Base-by-base conservation (phyloP, 306 rosid genomes). In the Ammopiptanthus mongolicus region DNA sequence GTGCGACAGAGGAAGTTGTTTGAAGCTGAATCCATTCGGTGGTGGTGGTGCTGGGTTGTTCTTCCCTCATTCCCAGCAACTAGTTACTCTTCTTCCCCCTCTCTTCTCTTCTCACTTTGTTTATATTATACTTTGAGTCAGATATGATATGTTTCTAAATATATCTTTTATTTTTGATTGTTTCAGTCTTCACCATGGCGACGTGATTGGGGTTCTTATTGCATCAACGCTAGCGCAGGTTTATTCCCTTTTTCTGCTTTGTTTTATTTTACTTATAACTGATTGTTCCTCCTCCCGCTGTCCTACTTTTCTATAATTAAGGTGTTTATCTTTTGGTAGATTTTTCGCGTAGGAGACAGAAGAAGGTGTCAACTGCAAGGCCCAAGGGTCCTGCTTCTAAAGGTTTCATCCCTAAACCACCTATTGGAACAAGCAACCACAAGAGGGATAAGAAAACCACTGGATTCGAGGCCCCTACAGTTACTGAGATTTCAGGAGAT, bases 201-300 rank as follows among this genome's bases (percentile, higher is more conserved):
- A 69, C 76, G 80, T 73, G 83, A 76, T 65, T 78, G 87, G 71
- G 80, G 70, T 77, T 73, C 91, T 19, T 74, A 41, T 80, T 69
- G 63, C 75, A 81, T 86, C 79, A 75, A 39, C 42, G 92, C 91
- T 36, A 31, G 78, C 68, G 71, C 93, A 59, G 93, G 93, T 84
- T 70, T 78, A 80, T 65, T 57, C 53, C 18, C 51, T 39, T 52
- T 62, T 28, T 50, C 3, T 59, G 2, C 46, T 48, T 42, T 68
- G 28, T 53, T 74, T 22, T 13, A n/a, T n/a, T 7, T 4, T 74
- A 44, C 15, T 33, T 19, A 23, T 29, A 33, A 21, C 22, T 64
- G 47, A 21, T 37, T 34, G 47, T 10, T 53, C 42, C 11, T 68
- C 52, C 12, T 34, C 5, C 17, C 39, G 3, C 3, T 37, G 1